Base-by-base conservation (phyloP, 1,139 yeast species). In the Candida sp. region DNA sequence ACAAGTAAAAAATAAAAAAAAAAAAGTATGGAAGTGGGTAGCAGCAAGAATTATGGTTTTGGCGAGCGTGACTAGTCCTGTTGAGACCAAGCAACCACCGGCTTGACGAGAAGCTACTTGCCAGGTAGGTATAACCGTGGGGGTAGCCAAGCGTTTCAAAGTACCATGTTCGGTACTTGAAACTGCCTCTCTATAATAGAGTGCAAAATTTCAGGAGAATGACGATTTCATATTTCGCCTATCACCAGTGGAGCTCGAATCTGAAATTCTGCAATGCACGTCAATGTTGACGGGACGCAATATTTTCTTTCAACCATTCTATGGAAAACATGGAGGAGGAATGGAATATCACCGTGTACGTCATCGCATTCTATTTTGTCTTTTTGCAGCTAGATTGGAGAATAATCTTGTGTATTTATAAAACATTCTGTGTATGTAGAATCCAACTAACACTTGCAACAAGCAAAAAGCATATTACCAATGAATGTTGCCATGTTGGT, bases 381-480 rank as follows among this genome's bases (percentile, higher is more conserved):
- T 25, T 23, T 37, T 37, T 37, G 41, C 41, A 23, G 41, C 41
- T 17, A 37, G 8, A 37, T 6, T 17, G 17, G 17, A 17, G 17
- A 17, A 17, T 17, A 9, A 23, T 17, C 26, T 37, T 17, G 41
- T 37, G 17, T 17, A 17, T 17, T 17, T 17, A 17, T 17, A 17
- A 17, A 17, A 9, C 26, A 7, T 17, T 23, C 7, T 35, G 28
- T 7, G 23, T 37, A 22, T 33, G 35, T 37, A 23, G 12, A 8
- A 5, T 2, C 5, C 7, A 26, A 23, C 27, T 52, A 63, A 51
- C 72, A 67, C 55, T 72, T 75, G 60, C 77, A 70, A 54, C 75
- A 71, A 3, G 69, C 58, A 46, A 77, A 66, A 45, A 71, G 59
- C 39, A 76, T 57, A 54, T 71, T 74, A 41, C 80, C 81, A 48